Conservation (phyloP, 2,329 filamentous ascomycete genomes). For the Trematosphaeria pertusa region DNA sequence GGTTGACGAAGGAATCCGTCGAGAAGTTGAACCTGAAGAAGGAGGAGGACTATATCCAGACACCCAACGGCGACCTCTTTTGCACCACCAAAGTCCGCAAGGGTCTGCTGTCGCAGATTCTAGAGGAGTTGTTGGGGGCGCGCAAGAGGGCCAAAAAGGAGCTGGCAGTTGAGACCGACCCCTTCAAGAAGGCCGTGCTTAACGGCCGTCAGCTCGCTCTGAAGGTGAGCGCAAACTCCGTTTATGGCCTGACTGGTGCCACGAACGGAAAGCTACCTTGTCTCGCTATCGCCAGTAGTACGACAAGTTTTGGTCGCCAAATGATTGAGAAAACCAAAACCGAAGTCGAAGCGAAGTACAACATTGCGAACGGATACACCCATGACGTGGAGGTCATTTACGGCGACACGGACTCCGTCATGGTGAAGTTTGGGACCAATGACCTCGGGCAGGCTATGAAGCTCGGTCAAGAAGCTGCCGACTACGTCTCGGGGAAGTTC, state of each 20-base stretch:
- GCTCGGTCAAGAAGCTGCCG: conserved; percentile 89
- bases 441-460: conserved; percentile 91
- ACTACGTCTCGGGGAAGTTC: conserved; percentile 89
- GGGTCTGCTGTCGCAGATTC: conserved; percentile 90
- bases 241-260: conserved; percentile 96
- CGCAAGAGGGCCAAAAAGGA: conserved; percentile 95
- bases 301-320: conserved; percentile 93
- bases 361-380: conserved; percentile 89
- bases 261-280: conserved; percentile 96
- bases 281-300: conserved; percentile 93
- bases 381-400: conserved; percentile 98
- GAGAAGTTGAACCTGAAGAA: conserved; percentile 80
- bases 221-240: conserved; percentile 97
- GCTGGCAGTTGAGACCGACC: conserved; percentile 84
- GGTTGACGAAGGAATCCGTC: conserved; percentile 79
- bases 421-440: conserved; percentile 96
- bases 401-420: conserved; percentile 98
- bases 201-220: conserved; percentile 96
- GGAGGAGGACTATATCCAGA: conserved; percentile 95
- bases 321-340: conserved; percentile 99
- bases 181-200: conserved; percentile 96
- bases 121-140: conserved; percentile 89
- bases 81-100: conserved; percentile 88
- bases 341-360: conserved; percentile 92
- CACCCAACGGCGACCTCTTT: conserved; percentile 93